Percentiles rank a stretch among this genome's conserved stretches.
Evolutionary conservation across 2,329 filamentous ascomycete species (phyloP).

Genomic region (Aspergillus brunneoviolaceus): DNA sequence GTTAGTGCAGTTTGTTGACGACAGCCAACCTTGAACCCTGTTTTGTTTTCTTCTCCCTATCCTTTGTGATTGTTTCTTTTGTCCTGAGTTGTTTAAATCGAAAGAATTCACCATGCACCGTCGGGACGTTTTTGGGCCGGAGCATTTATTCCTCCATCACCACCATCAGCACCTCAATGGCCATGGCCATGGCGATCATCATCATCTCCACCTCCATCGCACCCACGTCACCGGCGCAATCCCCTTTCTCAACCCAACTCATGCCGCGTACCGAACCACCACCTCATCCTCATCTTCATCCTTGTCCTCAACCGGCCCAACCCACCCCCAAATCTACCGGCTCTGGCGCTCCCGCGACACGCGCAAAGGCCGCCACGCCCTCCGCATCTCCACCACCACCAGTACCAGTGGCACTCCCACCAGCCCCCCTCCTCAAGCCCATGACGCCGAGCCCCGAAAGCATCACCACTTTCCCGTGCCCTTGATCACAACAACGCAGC

Average conservation of each 20-base stretch:
- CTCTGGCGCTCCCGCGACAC: conserved; percentile 50
- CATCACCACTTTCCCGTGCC: neutral
- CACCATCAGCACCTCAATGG: too few species aligned
- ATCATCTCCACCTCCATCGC: neutral
- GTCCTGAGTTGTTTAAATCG: neutral
- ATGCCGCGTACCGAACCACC: conserved; percentile 25
- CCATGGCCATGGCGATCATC: neutral
- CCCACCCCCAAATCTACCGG: conserved; percentile 21
- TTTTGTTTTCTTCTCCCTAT: too few species aligned
- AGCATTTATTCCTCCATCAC: neutral
- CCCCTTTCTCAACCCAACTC: conserved; percentile 52
- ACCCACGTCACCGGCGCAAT: conserved; percentile 39
- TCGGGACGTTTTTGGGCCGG: neutral
- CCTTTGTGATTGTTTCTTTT: too few species aligned
- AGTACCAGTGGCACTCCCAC: too few species aligned
- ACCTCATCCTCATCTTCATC: conserved; percentile 23
- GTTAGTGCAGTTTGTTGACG: neutral
- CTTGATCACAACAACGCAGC: neutral
- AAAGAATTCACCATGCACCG: neutral
- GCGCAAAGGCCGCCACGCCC: conserved; percentile 47
- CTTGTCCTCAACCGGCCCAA: conserved; percentile 1
- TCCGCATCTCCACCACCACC: conserved; percentile 27
- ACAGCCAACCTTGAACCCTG: neutral
- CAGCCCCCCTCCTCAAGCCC: too few species aligned
- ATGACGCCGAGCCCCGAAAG: neutral